These are phyloP conservation scores for Ceratocystis cubensis DNA, from an alignment of 2,329 filamentous ascomycete species.

Conservation along the genomic window DNA sequence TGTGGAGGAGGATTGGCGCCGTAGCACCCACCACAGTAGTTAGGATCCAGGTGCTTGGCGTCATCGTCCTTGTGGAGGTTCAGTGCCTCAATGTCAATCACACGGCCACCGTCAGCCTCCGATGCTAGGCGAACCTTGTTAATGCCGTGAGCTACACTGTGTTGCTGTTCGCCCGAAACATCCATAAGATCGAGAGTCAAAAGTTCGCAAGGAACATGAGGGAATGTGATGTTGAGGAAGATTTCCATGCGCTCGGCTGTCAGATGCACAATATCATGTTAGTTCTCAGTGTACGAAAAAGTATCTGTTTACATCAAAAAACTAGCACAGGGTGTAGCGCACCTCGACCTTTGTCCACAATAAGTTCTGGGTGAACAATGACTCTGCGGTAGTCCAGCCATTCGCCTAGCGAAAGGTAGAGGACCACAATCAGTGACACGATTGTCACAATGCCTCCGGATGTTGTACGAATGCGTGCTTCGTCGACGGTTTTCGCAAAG, in stretches of 20 bases:
- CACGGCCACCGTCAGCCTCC: constrained; percentile 58
- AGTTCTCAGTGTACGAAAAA: constrained; percentile 17
- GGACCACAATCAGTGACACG: constrained; percentile 70
- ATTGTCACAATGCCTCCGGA: constrained; percentile 94
- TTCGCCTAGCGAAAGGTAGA: constrained; percentile 88
- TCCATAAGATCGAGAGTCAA: constrained; percentile 98
- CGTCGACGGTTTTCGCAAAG: constrained; percentile 98
- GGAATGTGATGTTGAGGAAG: constrained; percentile 93
- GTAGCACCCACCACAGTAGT: constrained; percentile 90
- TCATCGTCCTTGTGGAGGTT: constrained; percentile 41
- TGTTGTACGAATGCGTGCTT: constrained; percentile 89
- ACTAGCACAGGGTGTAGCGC: constrained; percentile 24
- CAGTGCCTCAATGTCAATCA: constrained; percentile 58
- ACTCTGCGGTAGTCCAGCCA: constrained; percentile 87
- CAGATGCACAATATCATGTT: constrained; percentile 21
- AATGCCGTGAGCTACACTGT: constrained; percentile 83
- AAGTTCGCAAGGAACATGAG: constrained; percentile 84
- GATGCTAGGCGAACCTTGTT: constrained; percentile 76
- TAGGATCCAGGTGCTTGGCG: constrained; percentile 69
- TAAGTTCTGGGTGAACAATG: constrained; percentile 76
- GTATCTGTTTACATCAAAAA: neutral
- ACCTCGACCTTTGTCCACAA: constrained; percentile 96
- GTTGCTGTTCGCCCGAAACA: constrained; percentile 91
- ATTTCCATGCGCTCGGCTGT: constrained; percentile 97
- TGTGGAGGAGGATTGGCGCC: constrained; percentile 62